Evolutionary conservation across 106 monocot genomes (phyloP), one percentile per base, ranked within the genome.

Genomic region (Cymbidium sinense): DNA sequence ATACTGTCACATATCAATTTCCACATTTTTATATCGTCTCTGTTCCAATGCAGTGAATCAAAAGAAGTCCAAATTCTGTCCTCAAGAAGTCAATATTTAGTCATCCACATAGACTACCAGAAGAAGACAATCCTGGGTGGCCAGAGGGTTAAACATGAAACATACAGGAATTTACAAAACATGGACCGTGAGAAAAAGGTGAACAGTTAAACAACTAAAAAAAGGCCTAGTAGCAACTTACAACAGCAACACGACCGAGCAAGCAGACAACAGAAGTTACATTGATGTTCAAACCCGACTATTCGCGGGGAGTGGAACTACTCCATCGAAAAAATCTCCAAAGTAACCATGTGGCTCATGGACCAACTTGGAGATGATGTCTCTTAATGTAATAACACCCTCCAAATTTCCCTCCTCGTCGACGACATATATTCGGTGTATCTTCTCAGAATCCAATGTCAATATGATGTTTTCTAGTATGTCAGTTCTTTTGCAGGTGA

Each of bases 351-450:
- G 89, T 6, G 96, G 96, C 77, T 96, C 96, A 43, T 96, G 96
- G 34, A 96, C 96, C 25, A 96, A 80, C 79, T 92, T 96, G 35
- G 96, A 96, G 73, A 96, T 96, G 61, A 96, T 96, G 82, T 96
- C 96, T 41, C 96, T 78, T 10, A 96, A 85, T 19, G 96, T 96
- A 74, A 96, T 91, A 4, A 96, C 93, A 18, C 93, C 94, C 80
- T 89, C 89, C 64, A 94, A 34, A 81, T 82, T 85, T 7, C 82
- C 85, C 7, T 91, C 81, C 71, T 87, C 83, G 50, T 86, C 85
- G 1, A 94, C 80, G 2, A 91, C 91, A n/a, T 96, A 96, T 70
- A 96, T 94, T 4, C 96, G 47, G 19, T 94, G 91, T 43, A 94
- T 96, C 82, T 88, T 89, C 31, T 85, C 81, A 0, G 81, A 79